Evolutionary conservation across 129 eudicot genomes (phyloP), one percentile per base, ranked within the genome.

Genomic region (Tanacetum coccineum): DNA sequence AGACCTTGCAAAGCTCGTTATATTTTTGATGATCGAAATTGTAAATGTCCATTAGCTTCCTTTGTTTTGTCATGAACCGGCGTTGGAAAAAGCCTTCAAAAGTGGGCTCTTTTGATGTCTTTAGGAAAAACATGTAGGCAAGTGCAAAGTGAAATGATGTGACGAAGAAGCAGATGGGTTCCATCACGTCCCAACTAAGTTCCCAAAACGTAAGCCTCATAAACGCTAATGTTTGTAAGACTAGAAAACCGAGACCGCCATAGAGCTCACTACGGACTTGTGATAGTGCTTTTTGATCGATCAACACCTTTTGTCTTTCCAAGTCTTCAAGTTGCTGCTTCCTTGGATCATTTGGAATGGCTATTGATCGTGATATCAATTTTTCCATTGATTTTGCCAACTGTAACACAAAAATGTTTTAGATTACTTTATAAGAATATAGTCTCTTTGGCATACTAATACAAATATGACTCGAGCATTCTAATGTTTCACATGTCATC

Each of bases 141-240:
- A 87, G 74, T 0, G 74, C 84, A 42, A 87, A 87, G 73, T 91
- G 87, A 45, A 87, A 64, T 0, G 97, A 91, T 14, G 97, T 79
- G n/a, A 77, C 82, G 70, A 87, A 91, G 80, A 91, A 91, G 59
- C 95, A 91, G 40, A 91, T 81, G 56, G 97, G 97, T 82, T 91
- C 97, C 97, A 91, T 91, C 66, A 91, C 95, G 59, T 91, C 95
- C 97, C 97, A 91, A 69, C 77, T 78, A 4, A 91, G 85, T 58
- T 91, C 97, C 93, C 95, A 91, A 61, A 84, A 91, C 0, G 93
- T 91, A 1, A 87, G 82, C 83, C 95, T 91, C 86, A 87, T 85
- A 21, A 91, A 87, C 64, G 78, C 95, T 81, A 79, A 12, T 42
- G 93, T 82, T 70, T 91, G 97, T 36, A 82, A 12, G 0, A 75